Percentiles rank a stretch among this genome's conserved stretches.
phyloP scores from a whole-genome alignment of 2,329 filamentous ascomycete genomes.

The Alternaria novae-zelandiae region DNA sequence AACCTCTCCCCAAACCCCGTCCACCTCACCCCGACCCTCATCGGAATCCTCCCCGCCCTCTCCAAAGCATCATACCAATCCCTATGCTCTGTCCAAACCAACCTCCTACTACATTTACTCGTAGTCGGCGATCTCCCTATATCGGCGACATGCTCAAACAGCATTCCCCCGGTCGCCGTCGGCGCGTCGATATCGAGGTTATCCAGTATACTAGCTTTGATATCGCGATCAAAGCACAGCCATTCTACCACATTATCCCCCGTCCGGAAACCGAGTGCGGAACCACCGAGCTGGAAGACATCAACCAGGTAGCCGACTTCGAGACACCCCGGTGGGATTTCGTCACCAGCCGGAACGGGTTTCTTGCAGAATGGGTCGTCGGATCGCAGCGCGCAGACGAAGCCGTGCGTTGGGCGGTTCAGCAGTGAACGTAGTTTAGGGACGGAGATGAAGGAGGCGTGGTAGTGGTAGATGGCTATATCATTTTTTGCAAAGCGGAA shows the following conservation, averaged over 20 bases:
- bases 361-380: constrained; percentile 13
- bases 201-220: constrained; percentile 8
- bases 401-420: constrained; percentile 9
- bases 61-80: constrained; percentile 23
- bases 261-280: constrained; percentile 29
- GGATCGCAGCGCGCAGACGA: constrained; percentile 14
- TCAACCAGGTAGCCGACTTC: constrained; percentile 28
- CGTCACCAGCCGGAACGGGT: constrained; percentile 18
- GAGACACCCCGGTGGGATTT: constrained; percentile 16
- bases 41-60: constrained; percentile 26
- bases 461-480: constrained; percentile 31
- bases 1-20: constrained; percentile 11
- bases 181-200: background rate
- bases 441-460: constrained; percentile 10
- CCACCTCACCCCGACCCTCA: constrained; percentile 39
- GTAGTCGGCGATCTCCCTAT: constrained; percentile 4
- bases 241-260: constrained; percentile 21
- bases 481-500: constrained; percentile 16
- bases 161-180: background rate
- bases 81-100: constrained; percentile 24
- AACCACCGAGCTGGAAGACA: constrained; percentile 23
- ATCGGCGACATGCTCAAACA: constrained; percentile 31
- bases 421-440: constrained; percentile 2
- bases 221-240: constrained; percentile 24
- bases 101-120: background rate